Conservation (phyloP, 768 basidiomycete species). For the Porphyrellus cyaneotinctus region DNA sequence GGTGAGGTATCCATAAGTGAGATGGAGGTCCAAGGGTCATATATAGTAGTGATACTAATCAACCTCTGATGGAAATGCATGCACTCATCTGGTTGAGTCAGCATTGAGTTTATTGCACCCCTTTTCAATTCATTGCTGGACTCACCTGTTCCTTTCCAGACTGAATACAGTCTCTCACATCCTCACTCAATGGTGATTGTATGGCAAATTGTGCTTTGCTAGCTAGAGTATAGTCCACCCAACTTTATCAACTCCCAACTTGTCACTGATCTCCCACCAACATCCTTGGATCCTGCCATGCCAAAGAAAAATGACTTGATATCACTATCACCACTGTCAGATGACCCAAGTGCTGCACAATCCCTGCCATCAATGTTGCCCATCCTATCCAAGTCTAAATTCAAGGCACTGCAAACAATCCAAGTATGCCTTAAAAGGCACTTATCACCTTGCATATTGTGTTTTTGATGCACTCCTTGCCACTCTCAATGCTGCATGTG, state of each 20-base stretch:
- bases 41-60: slow-evolving; percentile 42
- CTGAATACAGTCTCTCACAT: slow-evolving; percentile 26
- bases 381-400: background rate
- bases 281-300: background rate
- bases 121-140: background rate
- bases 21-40: slow-evolving; percentile 46
- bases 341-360: background rate
- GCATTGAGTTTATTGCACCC: slow-evolving; percentile 60
- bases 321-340: slow-evolving; percentile 1
- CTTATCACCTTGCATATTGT: slow-evolving; percentile 23
- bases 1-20: slow-evolving; percentile 59
- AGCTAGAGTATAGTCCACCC: slow-evolving; percentile 55
- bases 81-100: slow-evolving; percentile 52
- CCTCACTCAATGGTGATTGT: slow-evolving; percentile 6
- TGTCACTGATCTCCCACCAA: slow-evolving; percentile 36
- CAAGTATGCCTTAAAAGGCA: slow-evolving; percentile 32
- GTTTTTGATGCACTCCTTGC: slow-evolving; percentile 4
- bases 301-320: slow-evolving; percentile 9
- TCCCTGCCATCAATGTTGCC: background rate
- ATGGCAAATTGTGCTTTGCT: slow-evolving; percentile 46
- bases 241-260: slow-evolving; percentile 54
- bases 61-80: slow-evolving; percentile 66
- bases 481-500: slow-evolving; percentile 4
- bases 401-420: slow-evolving; percentile 5
- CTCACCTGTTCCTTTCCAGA: slow-evolving; percentile 6